phyloP scores from a whole-genome alignment of 805 yeast genomes.

The Grigorovia jiainica region DNA sequence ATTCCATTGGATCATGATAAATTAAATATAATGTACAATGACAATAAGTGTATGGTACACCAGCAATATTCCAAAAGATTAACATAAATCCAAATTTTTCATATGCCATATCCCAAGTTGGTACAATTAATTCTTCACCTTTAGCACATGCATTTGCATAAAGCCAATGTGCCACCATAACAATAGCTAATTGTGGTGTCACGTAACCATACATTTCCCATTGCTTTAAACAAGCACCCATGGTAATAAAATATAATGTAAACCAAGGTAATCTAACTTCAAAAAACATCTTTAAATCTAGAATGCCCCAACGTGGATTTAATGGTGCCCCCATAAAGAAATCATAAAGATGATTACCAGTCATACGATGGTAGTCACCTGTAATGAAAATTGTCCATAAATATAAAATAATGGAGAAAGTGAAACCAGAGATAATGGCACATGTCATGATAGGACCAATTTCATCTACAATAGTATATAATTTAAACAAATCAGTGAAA shows the following conservation, averaged over 20 bases:
- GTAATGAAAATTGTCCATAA: constrained; percentile 53
- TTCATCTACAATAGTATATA: constrained; percentile 66
- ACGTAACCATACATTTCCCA: constrained; percentile 72
- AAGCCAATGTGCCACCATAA: constrained; percentile 80
- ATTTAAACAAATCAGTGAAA: constrained; percentile 60
- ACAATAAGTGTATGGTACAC: constrained; percentile 97
- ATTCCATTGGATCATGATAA: constrained; percentile 77
- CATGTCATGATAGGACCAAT: constrained; percentile 91
- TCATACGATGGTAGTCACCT: constrained; percentile 79
- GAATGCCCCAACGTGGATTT: constrained; percentile 87
- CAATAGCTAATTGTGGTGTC: constrained; percentile 62
- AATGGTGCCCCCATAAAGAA: constrained; percentile 96
- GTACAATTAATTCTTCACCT: constrained; percentile 95
- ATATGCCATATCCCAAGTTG: constrained; percentile 99
- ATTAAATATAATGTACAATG: constrained; percentile 80
- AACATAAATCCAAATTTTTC: constrained; percentile 99
- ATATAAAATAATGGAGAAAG: constrained; percentile 61
- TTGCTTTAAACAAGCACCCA: constrained; percentile 71
- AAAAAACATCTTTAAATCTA: constrained; percentile 93
- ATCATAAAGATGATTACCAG: constrained; percentile 86
- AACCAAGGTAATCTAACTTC: constrained; percentile 98
- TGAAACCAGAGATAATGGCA: constrained; percentile 72
- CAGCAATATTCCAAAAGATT: constrained; percentile 97
- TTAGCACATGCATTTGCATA: constrained; percentile 96
- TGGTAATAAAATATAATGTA: constrained; percentile 66